Percentiles rank a stretch among this genome's conserved stretches.
Evolutionary conservation across 352 stramenopile genomes (phyloP).

Genomic region (Phytophthora idaei): DNA sequence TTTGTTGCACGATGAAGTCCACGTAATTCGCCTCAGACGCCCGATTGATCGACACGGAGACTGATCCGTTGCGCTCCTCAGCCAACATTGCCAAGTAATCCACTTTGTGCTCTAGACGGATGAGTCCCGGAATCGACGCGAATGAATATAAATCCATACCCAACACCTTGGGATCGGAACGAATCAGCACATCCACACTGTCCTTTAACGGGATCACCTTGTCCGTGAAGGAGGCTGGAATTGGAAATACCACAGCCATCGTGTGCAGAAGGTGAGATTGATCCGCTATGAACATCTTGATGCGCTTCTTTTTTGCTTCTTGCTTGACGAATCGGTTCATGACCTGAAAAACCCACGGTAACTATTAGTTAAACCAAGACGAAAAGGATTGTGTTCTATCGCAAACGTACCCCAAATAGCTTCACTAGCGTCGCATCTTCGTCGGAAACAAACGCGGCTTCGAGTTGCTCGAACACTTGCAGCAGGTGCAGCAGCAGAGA

Average conservation of each 20-base stretch:
- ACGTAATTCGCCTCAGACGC: slow-evolving; percentile 65
- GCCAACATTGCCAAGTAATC: slow-evolving; percentile 70
- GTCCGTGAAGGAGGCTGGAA: slow-evolving; percentile 42
- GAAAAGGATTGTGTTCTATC: not conserved
- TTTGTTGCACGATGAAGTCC: slow-evolving; percentile 75
- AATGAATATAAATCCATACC: slow-evolving; percentile 72
- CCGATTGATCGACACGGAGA: slow-evolving; percentile 66
- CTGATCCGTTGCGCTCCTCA: slow-evolving; percentile 57
- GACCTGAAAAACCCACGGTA: slow-evolving; percentile 13
- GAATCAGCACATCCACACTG: slow-evolving; percentile 63
- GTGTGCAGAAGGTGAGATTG: slow-evolving; percentile 57
- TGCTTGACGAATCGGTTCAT: slow-evolving; percentile 59
- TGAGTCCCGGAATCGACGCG: slow-evolving; percentile 41
- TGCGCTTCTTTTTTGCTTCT: slow-evolving; percentile 53
- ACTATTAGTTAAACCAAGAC: not conserved
- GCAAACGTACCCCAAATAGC: slow-evolving; percentile 43
- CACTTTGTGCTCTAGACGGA: slow-evolving; percentile 79
- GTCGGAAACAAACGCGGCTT: slow-evolving; percentile 43
- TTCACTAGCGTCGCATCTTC: slow-evolving; percentile 41
- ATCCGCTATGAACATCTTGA: slow-evolving; percentile 44
- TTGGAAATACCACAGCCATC: slow-evolving; percentile 48
- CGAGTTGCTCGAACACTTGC: slow-evolving; percentile 67
- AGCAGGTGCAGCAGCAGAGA: slow-evolving; percentile 67
- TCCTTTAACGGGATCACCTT: slow-evolving; percentile 49
- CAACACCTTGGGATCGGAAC: slow-evolving; percentile 75